A percentile compares a stretch with the other conserved stretches of the same genome.
These are phyloP conservation scores for Gossypium schwendimanii DNA, from an alignment of 441 rosid genomes.

Conservation along the genomic window DNA sequence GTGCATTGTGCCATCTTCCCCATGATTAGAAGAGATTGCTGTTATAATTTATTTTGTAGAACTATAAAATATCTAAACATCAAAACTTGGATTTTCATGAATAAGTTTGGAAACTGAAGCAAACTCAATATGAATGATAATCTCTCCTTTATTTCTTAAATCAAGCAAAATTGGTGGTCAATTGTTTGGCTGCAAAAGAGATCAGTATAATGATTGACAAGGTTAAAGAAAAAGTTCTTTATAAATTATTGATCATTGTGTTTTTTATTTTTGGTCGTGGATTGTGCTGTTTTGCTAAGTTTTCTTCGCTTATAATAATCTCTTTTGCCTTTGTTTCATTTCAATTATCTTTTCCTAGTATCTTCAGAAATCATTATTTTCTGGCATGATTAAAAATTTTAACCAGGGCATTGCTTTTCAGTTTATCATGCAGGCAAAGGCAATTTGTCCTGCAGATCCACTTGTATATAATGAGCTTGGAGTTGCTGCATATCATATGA, in stretches of 20 bases:
- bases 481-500: slow-evolving; percentile 89
- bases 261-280: neutral
- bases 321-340: neutral
- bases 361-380: neutral
- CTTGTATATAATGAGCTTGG: slow-evolving; percentile 92
- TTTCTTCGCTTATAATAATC: neutral
- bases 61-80: neutral
- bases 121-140: neutral
- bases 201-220: neutral
- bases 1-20: neutral
- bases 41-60: neutral
- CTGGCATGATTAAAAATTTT: slow-evolving; percentile 12
- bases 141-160: neutral
- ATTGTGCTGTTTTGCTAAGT: neutral
- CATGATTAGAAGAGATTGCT: neutral
- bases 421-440: slow-evolving; percentile 93
- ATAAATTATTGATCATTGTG: neutral
- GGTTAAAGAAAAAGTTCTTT: neutral
- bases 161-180: neutral
- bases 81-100: neutral
- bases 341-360: neutral
- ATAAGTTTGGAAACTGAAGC: neutral
- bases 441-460: slow-evolving; percentile 84
- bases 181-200: neutral
- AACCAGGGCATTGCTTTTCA: slow-evolving; percentile 25